These are phyloP conservation scores for Aureococcus anophagefferens DNA, from an alignment of 108 stramenopile genomes.

Conservation along the genomic window DNA sequence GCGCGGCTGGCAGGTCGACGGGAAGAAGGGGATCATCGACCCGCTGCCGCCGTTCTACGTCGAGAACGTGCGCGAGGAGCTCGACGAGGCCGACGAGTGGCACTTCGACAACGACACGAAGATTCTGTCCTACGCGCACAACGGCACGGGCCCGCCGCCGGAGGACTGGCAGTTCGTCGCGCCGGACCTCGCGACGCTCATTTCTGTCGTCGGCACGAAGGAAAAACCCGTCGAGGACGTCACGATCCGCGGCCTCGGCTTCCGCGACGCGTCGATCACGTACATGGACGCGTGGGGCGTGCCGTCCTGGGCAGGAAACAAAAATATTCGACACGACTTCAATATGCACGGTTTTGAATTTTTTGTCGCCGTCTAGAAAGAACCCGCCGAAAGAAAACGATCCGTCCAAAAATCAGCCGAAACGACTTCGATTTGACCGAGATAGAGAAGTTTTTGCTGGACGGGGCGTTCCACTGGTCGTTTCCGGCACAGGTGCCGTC, in stretches of 20 bases:
- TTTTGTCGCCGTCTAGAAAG: too few species aligned
- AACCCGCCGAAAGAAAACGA: constrained; percentile 1
- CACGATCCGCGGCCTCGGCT: constrained; percentile 7
- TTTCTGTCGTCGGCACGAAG: background rate
- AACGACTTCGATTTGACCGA: too few species aligned
- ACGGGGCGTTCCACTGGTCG: too few species aligned
- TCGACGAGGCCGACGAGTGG: constrained; percentile 23
- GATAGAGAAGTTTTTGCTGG: too few species aligned
- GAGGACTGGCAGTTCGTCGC: background rate
- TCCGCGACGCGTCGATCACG: constrained; percentile 12
- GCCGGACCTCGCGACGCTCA: background rate
- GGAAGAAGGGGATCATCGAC: too few species aligned
- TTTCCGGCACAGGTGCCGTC: too few species aligned
- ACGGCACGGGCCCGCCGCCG: background rate
- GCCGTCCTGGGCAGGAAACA: too few species aligned
- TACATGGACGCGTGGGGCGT: constrained; percentile 3
- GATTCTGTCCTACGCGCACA: constrained; percentile 3
- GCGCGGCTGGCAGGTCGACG: too few species aligned
- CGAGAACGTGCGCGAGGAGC: constrained; percentile 20
- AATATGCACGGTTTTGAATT: background rate
- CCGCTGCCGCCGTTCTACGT: background rate
- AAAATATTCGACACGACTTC: background rate
- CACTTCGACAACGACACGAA: constrained; percentile 8
- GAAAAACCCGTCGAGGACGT: background rate
- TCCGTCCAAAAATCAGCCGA: background rate